phyloP scores from a whole-genome alignment of 495 filamentous ascomycete genomes.

The Daldinia grandis region DNA sequence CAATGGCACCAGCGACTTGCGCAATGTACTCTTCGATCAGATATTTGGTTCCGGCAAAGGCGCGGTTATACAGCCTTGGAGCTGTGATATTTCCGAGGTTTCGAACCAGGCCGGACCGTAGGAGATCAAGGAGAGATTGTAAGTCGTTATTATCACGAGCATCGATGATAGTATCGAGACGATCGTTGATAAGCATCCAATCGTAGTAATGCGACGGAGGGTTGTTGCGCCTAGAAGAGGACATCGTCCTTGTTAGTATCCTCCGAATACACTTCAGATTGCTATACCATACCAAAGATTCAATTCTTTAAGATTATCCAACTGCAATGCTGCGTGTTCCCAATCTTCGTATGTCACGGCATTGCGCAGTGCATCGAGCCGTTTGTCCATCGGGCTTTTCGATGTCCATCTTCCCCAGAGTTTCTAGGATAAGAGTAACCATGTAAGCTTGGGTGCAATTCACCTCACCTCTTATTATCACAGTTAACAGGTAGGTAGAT shows the following conservation, averaged over 20 bases:
- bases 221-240: slow-evolving; percentile 72
- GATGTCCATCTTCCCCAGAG: slow-evolving; percentile 63
- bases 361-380: slow-evolving; percentile 65
- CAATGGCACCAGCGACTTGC: slow-evolving; percentile 79
- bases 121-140: slow-evolving; percentile 75
- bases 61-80: slow-evolving; percentile 82
- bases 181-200: slow-evolving; percentile 83
- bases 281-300: slow-evolving; percentile 73
- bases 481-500: too few relatives aligned
- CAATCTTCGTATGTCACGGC: slow-evolving; percentile 82
- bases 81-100: slow-evolving; percentile 91
- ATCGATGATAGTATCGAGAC: slow-evolving; percentile 73
- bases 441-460: slow-evolving; percentile 12
- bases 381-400: slow-evolving; percentile 61
- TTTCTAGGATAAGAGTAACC: slow-evolving; percentile 51
- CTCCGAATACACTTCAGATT: background rate
- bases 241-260: slow-evolving; percentile 19
- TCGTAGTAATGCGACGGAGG: slow-evolving; percentile 85
- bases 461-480: slow-evolving; percentile 6
- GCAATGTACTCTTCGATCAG: slow-evolving; percentile 92
- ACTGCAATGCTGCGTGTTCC: slow-evolving; percentile 78
- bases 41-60: slow-evolving; percentile 88
- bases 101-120: slow-evolving; percentile 86
- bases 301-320: slow-evolving; percentile 79
- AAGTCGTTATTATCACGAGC: slow-evolving; percentile 82